phyloP scores from a whole-genome alignment of 2,329 filamentous ascomycete genomes.

The Curvularia spicifera region DNA sequence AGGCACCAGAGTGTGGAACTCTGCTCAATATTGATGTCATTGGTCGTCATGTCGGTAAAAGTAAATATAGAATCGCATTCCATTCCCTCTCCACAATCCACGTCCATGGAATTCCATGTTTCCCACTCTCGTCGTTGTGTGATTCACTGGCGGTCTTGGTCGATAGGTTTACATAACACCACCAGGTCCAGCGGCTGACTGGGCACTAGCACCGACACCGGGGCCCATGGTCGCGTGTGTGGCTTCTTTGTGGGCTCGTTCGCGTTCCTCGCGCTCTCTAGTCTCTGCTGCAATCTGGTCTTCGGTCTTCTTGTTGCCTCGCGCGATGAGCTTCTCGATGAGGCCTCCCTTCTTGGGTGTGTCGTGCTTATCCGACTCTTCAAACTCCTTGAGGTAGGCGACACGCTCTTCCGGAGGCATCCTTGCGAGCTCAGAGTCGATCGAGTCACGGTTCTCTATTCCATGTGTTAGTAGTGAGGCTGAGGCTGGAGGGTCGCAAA shows the following conservation, averaged over 20 bases:
- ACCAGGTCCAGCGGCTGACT: constrained; percentile 25
- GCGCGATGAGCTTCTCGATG: constrained; percentile 43
- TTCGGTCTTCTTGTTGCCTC: constrained; percentile 46
- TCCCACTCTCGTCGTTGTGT: background rate
- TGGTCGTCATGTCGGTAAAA: constrained; percentile 9
- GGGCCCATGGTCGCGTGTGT: constrained; percentile 23
- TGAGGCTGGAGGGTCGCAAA: background rate
- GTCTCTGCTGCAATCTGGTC: constrained; percentile 41
- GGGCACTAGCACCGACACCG: constrained; percentile 24
- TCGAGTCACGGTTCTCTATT: constrained; percentile 40
- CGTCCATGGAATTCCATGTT: constrained; percentile 2
- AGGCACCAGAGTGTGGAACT: background rate
- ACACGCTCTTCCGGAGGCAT: constrained; percentile 45
- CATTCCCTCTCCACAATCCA: constrained; percentile 6
- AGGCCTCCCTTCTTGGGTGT: constrained; percentile 43
- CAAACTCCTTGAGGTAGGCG: constrained; percentile 45
- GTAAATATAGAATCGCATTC: constrained; percentile 9
- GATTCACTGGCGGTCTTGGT: constrained; percentile 1
- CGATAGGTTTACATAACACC: constrained; percentile 11
- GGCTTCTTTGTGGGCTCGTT: constrained; percentile 19
- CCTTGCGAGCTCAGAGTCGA: constrained; percentile 43
- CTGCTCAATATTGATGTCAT: constrained; percentile 9
- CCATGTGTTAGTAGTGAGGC: constrained; percentile 1
- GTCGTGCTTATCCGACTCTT: constrained; percentile 43
- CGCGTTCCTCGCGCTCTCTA: constrained; percentile 28